Percentiles rank a stretch among this genome's conserved stretches.
These are phyloP conservation scores for Serendipita sp. DNA, from an alignment of 1,284 basidiomycete genomes.

Conservation along the genomic window DNA sequence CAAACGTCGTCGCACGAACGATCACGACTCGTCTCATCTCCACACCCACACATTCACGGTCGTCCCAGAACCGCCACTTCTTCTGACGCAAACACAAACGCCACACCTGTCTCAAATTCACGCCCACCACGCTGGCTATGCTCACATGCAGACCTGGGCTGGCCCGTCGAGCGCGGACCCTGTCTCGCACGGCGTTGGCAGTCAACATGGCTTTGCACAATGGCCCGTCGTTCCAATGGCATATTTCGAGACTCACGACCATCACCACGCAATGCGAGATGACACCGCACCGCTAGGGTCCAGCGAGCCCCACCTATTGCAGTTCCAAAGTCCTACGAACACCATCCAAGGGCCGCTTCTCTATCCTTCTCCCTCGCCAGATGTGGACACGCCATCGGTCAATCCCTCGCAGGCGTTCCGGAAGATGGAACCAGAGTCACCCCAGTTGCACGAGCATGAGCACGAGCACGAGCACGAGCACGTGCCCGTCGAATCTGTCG, in stretches of 20 bases:
- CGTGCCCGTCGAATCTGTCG: not conserved
- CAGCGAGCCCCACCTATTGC: not conserved
- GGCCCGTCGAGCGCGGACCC: constrained; percentile 2
- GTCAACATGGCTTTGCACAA: not conserved
- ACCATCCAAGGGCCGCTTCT: not conserved
- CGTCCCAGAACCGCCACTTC: not conserved
- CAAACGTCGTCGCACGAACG: constrained; percentile 4
- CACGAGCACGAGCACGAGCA: not conserved
- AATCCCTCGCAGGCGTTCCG: not conserved
- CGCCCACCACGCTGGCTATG: not conserved
- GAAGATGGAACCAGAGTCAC: not conserved
- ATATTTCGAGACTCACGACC: not conserved
- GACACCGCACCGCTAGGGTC: not conserved
- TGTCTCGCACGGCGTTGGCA: not conserved
- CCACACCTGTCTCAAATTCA: not conserved
- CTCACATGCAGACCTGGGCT: not conserved
- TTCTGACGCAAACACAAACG: constrained; percentile 3
- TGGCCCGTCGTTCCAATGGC: not conserved
- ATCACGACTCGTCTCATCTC: not conserved
- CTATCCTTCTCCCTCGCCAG: not conserved
- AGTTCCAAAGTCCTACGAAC: not conserved
- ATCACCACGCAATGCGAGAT: not conserved
- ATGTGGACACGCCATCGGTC: not conserved
- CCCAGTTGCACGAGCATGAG: not conserved
- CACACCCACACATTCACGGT: not conserved